Percentiles rank a stretch among this genome's conserved stretches.
These are phyloP conservation scores for Gossypium longicalyx DNA, from an alignment of 345 rosid species.

Conservation along the genomic window DNA sequence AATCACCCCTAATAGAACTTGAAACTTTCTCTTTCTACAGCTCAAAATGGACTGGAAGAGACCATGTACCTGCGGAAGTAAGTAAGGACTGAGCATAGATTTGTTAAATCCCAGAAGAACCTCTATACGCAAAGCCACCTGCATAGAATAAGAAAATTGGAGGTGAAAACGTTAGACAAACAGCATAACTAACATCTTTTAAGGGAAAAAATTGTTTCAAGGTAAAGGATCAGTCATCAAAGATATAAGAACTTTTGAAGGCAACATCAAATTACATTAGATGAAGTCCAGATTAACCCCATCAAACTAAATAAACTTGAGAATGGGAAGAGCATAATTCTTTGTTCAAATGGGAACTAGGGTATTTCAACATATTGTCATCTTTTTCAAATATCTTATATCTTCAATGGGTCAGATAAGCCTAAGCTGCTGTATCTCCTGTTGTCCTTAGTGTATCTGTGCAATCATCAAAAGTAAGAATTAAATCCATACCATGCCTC, in stretches of 20 bases:
- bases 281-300: not conserved
- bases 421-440: not conserved
- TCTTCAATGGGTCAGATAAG: not conserved
- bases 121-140: conserved; percentile 65
- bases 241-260: not conserved
- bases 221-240: not conserved
- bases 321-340: conserved; percentile 6
- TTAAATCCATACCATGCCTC: conserved; percentile 60
- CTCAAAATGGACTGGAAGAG: conserved; percentile 6
- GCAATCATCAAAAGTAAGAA: not conserved
- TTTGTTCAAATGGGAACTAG: not conserved
- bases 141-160: conserved; percentile 11
- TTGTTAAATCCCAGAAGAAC: conserved; percentile 48
- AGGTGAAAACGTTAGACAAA: not conserved
- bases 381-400: not conserved
- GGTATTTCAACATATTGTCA: conserved; percentile 1
- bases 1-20: conserved; percentile 1
- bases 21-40: not conserved
- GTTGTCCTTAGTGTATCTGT: not conserved
- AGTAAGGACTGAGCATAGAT: conserved; percentile 51
- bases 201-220: not conserved
- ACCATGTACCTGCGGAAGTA: conserved; percentile 49
- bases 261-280: not conserved
- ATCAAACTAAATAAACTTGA: not conserved
- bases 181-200: not conserved